Base-by-base conservation (phyloP, 768 basidiomycete genomes). In the Cyclocybe cylindracea region DNA sequence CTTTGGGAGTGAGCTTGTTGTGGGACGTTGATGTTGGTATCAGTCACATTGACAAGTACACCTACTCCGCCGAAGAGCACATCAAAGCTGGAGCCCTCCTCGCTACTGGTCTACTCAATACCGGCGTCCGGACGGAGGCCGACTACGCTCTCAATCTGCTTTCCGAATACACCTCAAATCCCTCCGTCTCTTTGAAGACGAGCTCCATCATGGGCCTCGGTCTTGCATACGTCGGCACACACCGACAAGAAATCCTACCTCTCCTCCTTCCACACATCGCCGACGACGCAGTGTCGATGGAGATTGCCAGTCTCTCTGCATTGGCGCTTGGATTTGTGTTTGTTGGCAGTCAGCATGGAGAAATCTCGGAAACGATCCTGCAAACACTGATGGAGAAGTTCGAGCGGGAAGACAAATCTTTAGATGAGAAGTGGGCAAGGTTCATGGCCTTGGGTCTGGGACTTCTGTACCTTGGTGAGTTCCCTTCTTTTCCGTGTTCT, bases 11-110 rank as follows among this genome's bases (percentile, higher is more conserved):
- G 39, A 89, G 89, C 71, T 76, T 98, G 55, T 76, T 99, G 1
- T 99, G 97, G 97, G 94, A 98, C 65, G 91, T 91, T 7, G 97
- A 98, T 51, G 80, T 90, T 50, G 97, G 97, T 61, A 78, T 98
- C 37, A 87, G 85, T 63, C 93, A 96, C 58, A 87, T 98, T 59
- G 97, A 99, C 76, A 97, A 93, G 70, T 98, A 98, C 74, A 92
- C 95, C 18, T 98, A 98, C 66, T 94, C 93, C 0, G 73, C 90
- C 1, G 97, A 99, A 60, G 97, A 99, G 66, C 80, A 94, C 68
- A 98, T 98, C 79, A 98, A 98, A 84, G 91, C 95, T 33, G 97
- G 97, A 42, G 94, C 96, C 9, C 82, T 98, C 44, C 82, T 99
- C 32, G 97, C 96, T 0, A 98, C 89, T 9, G 97, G 97, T 54